phyloP scores from a whole-genome alignment of 1,284 basidiomycete genomes.

The Cutaneotrichosporon dermatis region DNA sequence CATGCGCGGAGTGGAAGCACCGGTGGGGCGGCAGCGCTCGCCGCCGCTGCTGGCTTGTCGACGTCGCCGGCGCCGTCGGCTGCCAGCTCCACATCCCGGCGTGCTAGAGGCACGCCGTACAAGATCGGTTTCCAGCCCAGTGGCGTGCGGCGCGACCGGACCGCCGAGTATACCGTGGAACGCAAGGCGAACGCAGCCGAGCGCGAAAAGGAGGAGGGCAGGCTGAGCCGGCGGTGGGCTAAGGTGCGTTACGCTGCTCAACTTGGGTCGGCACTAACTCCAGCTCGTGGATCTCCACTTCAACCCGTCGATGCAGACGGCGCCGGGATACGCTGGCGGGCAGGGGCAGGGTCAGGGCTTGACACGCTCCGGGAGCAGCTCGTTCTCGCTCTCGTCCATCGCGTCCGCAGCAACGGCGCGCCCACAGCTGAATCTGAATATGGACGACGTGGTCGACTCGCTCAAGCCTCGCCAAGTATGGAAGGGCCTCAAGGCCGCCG shows the following conservation, averaged over 20 bases:
- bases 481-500: slow-evolving; percentile 56
- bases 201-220: slow-evolving; percentile 69
- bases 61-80: not conserved
- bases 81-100: not conserved
- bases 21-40: not conserved
- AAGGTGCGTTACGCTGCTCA: slow-evolving; percentile 52
- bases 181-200: slow-evolving; percentile 58
- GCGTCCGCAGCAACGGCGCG: not conserved
- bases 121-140: slow-evolving; percentile 76
- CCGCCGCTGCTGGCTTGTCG: not conserved
- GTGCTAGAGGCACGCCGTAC: slow-evolving; percentile 54
- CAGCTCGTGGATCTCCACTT: slow-evolving; percentile 75
- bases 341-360: not conserved
- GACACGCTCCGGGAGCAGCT: slow-evolving; percentile 29
- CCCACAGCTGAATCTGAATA: not conserved
- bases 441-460: slow-evolving; percentile 31
- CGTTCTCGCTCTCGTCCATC: slow-evolving; percentile 26
- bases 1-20: not conserved
- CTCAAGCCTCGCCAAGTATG: slow-evolving; percentile 46
- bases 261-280: not conserved
- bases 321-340: slow-evolving; percentile 3
- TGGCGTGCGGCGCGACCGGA: slow-evolving; percentile 65
- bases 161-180: slow-evolving; percentile 67
- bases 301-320: slow-evolving; percentile 48
- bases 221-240: slow-evolving; percentile 73